Percentiles rank a stretch among this genome's conserved stretches.
These are phyloP conservation scores for Penicillium coprophilum DNA, from an alignment of 495 filamentous ascomycete genomes.

Conservation along the genomic window DNA sequence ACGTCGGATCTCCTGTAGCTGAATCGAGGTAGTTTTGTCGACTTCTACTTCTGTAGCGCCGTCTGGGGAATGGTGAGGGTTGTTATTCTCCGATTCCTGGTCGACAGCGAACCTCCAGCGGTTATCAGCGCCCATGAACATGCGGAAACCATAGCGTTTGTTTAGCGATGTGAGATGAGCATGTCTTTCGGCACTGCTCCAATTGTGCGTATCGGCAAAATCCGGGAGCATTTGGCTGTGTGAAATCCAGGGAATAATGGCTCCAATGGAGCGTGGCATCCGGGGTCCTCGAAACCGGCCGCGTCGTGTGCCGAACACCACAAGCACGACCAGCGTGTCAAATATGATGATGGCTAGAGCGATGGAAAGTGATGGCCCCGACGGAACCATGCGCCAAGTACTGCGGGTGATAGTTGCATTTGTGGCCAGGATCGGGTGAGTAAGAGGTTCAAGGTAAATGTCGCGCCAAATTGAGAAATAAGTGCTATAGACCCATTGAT, in stretches of 20 bases:
- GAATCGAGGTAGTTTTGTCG: constrained; percentile 22
- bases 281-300: constrained; percentile 41
- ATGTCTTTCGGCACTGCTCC: constrained; percentile 35
- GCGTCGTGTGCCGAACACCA: constrained; percentile 41
- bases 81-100: constrained; percentile 28
- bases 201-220: constrained; percentile 35
- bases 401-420: constrained; percentile 36
- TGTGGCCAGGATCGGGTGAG: constrained; percentile 18
- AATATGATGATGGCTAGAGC: constrained; percentile 38
- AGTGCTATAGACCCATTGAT: constrained; percentile 45
- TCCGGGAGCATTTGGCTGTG: constrained; percentile 43
- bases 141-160: constrained; percentile 41
- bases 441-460: constrained; percentile 36
- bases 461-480: constrained; percentile 44
- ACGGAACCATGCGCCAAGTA: constrained; percentile 39
- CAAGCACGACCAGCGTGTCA: constrained; percentile 39
- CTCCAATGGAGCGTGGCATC: constrained; percentile 42
- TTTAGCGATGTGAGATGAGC: constrained; percentile 29
- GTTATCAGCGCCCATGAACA: constrained; percentile 35
- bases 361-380: constrained; percentile 33
- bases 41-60: constrained; percentile 5
- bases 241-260: constrained; percentile 42
- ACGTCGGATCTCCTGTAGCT: constrained; percentile 17
- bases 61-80: background rate
- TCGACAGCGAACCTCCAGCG: constrained; percentile 42